These are phyloP conservation scores for Heritiera fomes DNA, from an alignment of 345 rosid species.

Conservation along the genomic window DNA sequence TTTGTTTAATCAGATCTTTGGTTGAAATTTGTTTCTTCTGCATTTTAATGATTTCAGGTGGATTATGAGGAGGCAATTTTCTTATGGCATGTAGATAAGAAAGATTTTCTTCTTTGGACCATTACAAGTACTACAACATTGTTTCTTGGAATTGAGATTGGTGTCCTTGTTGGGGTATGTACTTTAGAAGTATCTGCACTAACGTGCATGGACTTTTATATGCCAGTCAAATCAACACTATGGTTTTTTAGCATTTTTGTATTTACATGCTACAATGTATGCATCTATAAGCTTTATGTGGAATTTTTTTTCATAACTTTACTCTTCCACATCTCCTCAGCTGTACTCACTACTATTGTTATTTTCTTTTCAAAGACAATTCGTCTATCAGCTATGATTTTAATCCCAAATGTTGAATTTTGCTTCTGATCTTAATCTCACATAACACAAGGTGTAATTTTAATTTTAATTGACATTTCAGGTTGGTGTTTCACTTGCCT, in stretches of 20 bases:
- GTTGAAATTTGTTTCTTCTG: slow-evolving; percentile 17
- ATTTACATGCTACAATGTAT: too few relatives aligned
- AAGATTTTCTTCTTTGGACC: slow-evolving; percentile 94
- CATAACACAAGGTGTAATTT: not conserved
- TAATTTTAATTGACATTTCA: slow-evolving; percentile 35
- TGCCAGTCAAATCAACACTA: not conserved
- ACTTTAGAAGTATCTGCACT: slow-evolving; percentile 3
- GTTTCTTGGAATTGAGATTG: slow-evolving; percentile 96
- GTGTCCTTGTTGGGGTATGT: slow-evolving; percentile 97
- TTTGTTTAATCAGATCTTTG: not conserved
- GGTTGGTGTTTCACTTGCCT: slow-evolving; percentile 94
- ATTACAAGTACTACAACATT: slow-evolving; percentile 75
- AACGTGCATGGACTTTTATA: not conserved
- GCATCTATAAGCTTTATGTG: not conserved
- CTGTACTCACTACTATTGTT: too few relatives aligned
- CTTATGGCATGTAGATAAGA: slow-evolving; percentile 94
- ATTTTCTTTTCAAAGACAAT: not conserved
- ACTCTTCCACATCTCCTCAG: not conserved
- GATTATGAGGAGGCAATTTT: slow-evolving; percentile 94
- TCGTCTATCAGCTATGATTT: not conserved
- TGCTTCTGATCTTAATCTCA: not conserved
- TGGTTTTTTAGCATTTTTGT: too few relatives aligned
- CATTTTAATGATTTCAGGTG: slow-evolving; percentile 58
- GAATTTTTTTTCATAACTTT: not conserved
- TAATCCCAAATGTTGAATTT: too few relatives aligned